Evolutionary conservation across 495 filamentous ascomycete genomes (phyloP).

Genomic region (Aspergillus campestris): DNA sequence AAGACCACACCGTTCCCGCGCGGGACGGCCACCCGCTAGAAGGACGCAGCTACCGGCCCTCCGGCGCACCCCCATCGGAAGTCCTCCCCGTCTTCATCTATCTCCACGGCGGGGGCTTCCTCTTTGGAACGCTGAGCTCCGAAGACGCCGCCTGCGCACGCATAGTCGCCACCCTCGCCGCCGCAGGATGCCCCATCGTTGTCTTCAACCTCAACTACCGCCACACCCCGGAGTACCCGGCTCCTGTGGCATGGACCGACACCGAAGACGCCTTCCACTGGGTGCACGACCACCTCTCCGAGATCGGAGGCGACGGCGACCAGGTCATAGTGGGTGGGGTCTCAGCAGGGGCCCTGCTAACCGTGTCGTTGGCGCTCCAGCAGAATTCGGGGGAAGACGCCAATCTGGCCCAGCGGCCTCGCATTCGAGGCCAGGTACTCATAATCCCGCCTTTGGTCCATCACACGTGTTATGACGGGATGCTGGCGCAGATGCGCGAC

Average conservation of each 20-base stretch:
- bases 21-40: conserved; percentile 35
- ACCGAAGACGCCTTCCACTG: conserved; percentile 40
- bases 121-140: conserved; percentile 36
- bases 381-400: conserved; percentile 18
- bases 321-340: conserved; percentile 38
- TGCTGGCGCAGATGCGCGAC: conserved; percentile 24
- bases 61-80: conserved; percentile 11
- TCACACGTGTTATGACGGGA: conserved; percentile 22
- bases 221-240: conserved; percentile 35
- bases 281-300: conserved; percentile 27
- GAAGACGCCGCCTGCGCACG: conserved; percentile 41
- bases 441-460: conserved; percentile 34
- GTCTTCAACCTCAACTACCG: conserved; percentile 43
- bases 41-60: conserved; percentile 36
- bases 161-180: conserved; percentile 21
- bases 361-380: conserved; percentile 30
- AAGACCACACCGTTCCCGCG: conserved; percentile 26
- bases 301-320: conserved; percentile 25
- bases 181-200: conserved; percentile 14
- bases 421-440: conserved; percentile 34
- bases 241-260: conserved; percentile 39
- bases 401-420: conserved; percentile 16
- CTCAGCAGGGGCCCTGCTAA: conserved; percentile 38
- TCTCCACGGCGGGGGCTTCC: conserved; percentile 43
- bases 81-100: conserved; percentile 38